phyloP scores from a whole-genome alignment of 805 yeast genomes.

The Saccharomycopsis fibuligera region DNA sequence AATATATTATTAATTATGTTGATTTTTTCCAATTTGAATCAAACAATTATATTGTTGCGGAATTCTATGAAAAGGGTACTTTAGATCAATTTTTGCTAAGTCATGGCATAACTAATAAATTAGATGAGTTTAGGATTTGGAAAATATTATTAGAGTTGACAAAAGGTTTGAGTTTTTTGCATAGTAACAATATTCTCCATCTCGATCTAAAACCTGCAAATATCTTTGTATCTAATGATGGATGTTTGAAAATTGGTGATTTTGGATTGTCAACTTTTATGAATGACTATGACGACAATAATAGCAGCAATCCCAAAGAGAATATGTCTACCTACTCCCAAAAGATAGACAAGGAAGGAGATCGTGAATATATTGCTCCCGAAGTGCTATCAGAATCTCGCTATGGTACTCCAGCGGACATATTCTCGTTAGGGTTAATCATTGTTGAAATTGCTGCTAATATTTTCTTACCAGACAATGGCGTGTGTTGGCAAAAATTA shows the following conservation, averaged over 20 bases:
- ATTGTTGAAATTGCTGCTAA: constrained; percentile 95
- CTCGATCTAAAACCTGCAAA: constrained; percentile 94
- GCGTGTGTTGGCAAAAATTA: constrained; percentile 92
- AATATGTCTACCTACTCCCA: too few species aligned
- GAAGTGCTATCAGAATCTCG: constrained; percentile 78
- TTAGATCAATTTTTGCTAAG: constrained; percentile 74
- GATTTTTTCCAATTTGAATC: constrained; percentile 81
- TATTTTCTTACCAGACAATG: constrained; percentile 90
- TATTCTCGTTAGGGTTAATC: constrained; percentile 88
- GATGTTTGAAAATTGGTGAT: constrained; percentile 89
- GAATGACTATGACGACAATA: not conserved
- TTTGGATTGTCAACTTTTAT: constrained; percentile 79
- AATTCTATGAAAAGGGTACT: constrained; percentile 91
- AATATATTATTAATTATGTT: constrained; percentile 68
- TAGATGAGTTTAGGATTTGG: constrained; percentile 98
- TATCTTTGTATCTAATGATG: constrained; percentile 90
- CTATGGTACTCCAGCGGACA: constrained; percentile 89
- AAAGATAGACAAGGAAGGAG: constrained; percentile 80
- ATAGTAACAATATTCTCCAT: constrained; percentile 67
- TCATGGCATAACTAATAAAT: constrained; percentile 63
- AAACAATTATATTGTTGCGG: constrained; percentile 85
- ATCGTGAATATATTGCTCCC: constrained; percentile 95
- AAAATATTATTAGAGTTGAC: constrained; percentile 82
- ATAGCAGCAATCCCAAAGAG: too few species aligned
- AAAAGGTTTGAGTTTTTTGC: constrained; percentile 75